A percentile compares a stretch with the other conserved stretches of the same genome.
Conservation (phyloP, 305 asterid species). For the Fraxinus latifolia region DNA sequence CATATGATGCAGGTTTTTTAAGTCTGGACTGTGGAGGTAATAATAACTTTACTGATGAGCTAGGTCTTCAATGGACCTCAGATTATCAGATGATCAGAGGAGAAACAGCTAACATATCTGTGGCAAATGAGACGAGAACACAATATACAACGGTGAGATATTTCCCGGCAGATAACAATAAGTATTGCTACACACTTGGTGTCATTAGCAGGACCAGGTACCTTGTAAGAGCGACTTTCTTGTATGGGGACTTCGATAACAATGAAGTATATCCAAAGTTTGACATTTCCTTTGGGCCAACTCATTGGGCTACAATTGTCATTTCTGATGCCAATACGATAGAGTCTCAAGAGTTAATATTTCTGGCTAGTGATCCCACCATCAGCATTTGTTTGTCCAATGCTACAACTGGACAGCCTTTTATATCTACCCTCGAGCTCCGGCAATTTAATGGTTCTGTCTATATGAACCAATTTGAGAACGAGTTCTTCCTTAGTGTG, state of each 20-base stretch:
- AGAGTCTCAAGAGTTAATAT: conserved; percentile 77
- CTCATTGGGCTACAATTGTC: conserved; percentile 85
- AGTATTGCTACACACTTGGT: conserved; percentile 78
- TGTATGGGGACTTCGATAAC: conserved; percentile 79
- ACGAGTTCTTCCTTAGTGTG: conserved; percentile 68
- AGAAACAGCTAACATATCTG: conserved; percentile 48
- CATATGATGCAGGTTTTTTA: conserved; percentile 68
- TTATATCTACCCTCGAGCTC: conserved; percentile 95
- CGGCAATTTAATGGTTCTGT: conserved; percentile 85
- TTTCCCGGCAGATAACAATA: conserved; percentile 79
- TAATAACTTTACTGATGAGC: conserved; percentile 57
- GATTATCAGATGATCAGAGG: conserved; percentile 63
- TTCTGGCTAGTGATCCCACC: conserved; percentile 73
- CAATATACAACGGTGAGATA: conserved; percentile 69
- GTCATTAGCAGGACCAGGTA: conserved; percentile 75
- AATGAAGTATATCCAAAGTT: conserved; percentile 87
- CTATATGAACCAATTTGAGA: conserved; percentile 59
- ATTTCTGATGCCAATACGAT: conserved; percentile 76
- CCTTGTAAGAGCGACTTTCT: conserved; percentile 84
- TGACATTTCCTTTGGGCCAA: conserved; percentile 84
- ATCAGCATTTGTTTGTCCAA: conserved; percentile 85
- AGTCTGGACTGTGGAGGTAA: conserved; percentile 91
- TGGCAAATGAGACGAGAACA: conserved; percentile 60
- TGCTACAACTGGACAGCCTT: conserved; percentile 94
- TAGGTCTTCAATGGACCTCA: conserved; percentile 72